Conservation (phyloP, 306 rosid species). For the Citrullus amarus region DNA sequence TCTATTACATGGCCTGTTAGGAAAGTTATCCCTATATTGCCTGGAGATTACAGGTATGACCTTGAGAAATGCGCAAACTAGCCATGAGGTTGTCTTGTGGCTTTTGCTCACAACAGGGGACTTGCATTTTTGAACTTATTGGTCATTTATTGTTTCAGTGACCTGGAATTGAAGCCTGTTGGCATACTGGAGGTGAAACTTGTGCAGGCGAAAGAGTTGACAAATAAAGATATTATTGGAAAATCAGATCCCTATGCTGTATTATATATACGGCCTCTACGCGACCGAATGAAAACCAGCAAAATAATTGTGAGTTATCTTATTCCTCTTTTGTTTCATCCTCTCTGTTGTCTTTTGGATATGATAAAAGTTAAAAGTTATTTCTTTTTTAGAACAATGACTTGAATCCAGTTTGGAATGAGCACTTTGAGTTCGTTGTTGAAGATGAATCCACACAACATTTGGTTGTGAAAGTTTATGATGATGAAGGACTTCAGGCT, state of each 20-base stretch:
- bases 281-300: conserved; percentile 75
- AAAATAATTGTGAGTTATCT: conserved; percentile 58
- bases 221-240: conserved; percentile 88
- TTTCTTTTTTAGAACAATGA: conserved; percentile 61
- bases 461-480: conserved; percentile 61
- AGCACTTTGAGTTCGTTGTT: conserved; percentile 79
- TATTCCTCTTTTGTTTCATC: not conserved
- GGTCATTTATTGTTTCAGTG: conserved; percentile 39
- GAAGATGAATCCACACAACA: conserved; percentile 88
- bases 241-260: conserved; percentile 93
- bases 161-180: conserved; percentile 84
- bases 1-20: conserved; percentile 94
- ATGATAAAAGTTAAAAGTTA: conserved; percentile 6
- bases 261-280: conserved; percentile 63
- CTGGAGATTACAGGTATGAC: conserved; percentile 89
- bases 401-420: conserved; percentile 94
- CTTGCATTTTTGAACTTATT: conserved; percentile 6
- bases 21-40: conserved; percentile 77
- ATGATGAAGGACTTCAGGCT: conserved; percentile 65
- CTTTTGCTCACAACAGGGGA: not conserved
- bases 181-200: conserved; percentile 93
- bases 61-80: not conserved
- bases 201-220: conserved; percentile 89
- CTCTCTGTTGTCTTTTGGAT: conserved; percentile 13
- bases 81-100: conserved; percentile 1